phyloP scores from a whole-genome alignment of 441 rosid genomes.

The Sinapis alba region DNA sequence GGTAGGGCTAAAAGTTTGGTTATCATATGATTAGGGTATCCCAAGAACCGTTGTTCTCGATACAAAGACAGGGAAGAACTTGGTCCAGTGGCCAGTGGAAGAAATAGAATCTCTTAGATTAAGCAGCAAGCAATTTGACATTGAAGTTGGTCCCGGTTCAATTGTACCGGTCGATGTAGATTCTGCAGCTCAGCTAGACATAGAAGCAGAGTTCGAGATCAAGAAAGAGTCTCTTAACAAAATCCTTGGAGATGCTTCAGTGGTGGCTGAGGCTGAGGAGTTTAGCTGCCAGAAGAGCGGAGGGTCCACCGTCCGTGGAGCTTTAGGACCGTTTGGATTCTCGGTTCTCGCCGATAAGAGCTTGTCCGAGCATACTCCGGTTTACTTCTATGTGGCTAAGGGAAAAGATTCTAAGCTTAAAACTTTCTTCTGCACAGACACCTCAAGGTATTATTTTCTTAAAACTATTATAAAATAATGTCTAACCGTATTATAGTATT shows the following conservation, averaged over 20 bases:
- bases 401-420: conserved; percentile 51
- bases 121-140: conserved; percentile 49
- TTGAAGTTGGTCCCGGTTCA: conserved; percentile 60
- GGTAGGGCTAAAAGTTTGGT: neutral
- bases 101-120: conserved; percentile 77
- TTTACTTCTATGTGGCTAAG: conserved; percentile 72
- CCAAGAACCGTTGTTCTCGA: conserved; percentile 83
- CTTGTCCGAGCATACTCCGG: conserved; percentile 77
- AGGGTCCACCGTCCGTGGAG: conserved; percentile 67
- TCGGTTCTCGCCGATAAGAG: conserved; percentile 66
- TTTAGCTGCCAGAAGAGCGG: conserved; percentile 57
- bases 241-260: conserved; percentile 30
- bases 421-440: conserved; percentile 78
- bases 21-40: conserved; percentile 47
- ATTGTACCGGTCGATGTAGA: conserved; percentile 64
- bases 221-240: conserved; percentile 48
- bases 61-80: conserved; percentile 60
- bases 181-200: conserved; percentile 75
- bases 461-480: neutral
- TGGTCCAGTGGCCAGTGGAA: conserved; percentile 94
- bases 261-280: conserved; percentile 38
- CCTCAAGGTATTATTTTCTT: conserved; percentile 53
- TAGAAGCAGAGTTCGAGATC: conserved; percentile 68
- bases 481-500: neutral
- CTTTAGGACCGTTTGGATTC: conserved; percentile 87